Percentiles rank a stretch among this genome's conserved stretches.
phyloP scores from a whole-genome alignment of 495 filamentous ascomycete genomes.

The Eremomyces bilateralis region DNA sequence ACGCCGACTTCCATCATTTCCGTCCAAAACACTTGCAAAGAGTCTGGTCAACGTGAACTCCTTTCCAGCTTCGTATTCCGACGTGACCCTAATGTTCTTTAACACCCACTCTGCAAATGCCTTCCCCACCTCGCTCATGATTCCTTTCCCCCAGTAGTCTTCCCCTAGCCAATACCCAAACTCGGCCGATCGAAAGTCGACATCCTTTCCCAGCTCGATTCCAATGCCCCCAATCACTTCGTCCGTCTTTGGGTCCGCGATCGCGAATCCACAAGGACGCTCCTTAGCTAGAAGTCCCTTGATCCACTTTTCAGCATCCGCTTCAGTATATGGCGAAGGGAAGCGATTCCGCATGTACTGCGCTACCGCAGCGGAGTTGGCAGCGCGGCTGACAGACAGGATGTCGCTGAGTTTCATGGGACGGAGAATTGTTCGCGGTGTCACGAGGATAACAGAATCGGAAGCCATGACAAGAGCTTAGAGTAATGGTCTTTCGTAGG shows the following conservation, averaged over 20 bases:
- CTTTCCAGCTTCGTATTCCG: no score
- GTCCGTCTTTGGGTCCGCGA: conserved; percentile 3
- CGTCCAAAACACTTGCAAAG: conserved; percentile 8
- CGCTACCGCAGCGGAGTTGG: no score
- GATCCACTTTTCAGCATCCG: conserved; percentile 13
- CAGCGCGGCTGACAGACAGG: no score
- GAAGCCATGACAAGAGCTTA: no score
- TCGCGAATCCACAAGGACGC: no score
- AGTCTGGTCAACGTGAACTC: conserved; percentile 7
- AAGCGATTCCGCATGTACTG: conserved; percentile 16
- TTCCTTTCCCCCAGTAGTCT: conserved; percentile 12
- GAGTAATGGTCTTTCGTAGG: no score
- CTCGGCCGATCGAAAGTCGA: conserved; percentile 12
- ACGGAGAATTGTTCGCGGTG: no score
- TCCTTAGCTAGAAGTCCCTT: conserved; percentile 3
- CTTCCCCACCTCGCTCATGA: conserved; percentile 9
- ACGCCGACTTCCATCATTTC: conserved; percentile 13
- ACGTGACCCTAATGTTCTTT: no score
- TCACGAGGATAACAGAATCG: no score
- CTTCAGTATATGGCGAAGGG: conserved; percentile 14
- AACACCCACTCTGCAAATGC: conserved; percentile 15
- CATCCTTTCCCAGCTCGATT: conserved; percentile 12
- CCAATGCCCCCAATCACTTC: conserved; percentile 15
- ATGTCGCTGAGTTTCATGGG: no score
- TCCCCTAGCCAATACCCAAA: conserved; percentile 19